Evolutionary conservation across 2,329 filamentous ascomycete genomes (phyloP), one percentile per base, ranked within the genome.

Genomic region (Cordyceps tenuipes): DNA sequence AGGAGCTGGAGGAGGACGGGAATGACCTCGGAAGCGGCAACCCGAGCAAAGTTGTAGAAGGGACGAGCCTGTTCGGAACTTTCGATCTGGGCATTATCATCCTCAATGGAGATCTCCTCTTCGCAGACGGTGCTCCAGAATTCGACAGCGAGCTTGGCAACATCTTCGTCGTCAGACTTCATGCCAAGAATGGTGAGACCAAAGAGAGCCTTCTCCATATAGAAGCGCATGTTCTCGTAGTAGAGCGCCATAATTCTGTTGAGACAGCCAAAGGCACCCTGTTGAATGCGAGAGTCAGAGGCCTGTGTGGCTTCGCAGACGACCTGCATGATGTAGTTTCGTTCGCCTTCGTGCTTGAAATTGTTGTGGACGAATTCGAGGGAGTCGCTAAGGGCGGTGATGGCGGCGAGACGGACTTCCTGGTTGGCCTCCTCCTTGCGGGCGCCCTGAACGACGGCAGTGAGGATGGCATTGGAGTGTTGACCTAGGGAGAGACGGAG

Each of bases 101-200:
- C 94, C 71, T 99, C 94, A 69, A 99, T 97, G 65, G 88, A 88
- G 68, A 97, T 93, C 75, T 99, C 94, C 77, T 99, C 94, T 74
- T 99, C 94, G 75, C 94, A 99, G 53, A 99, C 94, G n/a, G 94
- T 97, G 80, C 93, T 97, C 94, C 94, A 99, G 79, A 99, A 99
- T 73, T 99, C 94, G 66, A 99, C 91, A 43, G 94, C 94, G 60
- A 99, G 82, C 82, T 99, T 99, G 63, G 94, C 90, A 58, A 99
- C 94, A 72, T 99, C 94, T 75, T 99, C 94, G 68, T 99, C 94
- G 8, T 92, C 88, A 68, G 86, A 95, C 84, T 96, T 97, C 94
- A 99, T 99, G 67, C 94, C 94, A 72, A 96, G 87, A 64, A 99
- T 96, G 44, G 94, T 99, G 46, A 99, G 82, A 61, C 94, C 94